phyloP scores from a whole-genome alignment of 169 alveolate genomes.

The Theileria annulata region DNA sequence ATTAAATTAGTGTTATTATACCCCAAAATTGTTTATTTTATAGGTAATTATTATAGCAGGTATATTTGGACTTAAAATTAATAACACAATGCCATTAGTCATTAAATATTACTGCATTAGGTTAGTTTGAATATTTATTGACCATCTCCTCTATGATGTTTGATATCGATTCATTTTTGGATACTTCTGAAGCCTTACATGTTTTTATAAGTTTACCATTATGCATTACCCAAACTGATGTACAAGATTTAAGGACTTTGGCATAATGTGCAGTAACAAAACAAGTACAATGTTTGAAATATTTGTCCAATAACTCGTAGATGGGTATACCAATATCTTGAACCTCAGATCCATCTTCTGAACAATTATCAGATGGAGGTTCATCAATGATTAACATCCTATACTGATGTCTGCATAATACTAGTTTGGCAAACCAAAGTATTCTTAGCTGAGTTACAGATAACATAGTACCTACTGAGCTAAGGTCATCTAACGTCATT shows the following conservation, averaged over 20 bases:
- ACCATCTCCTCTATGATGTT: slow-evolving; percentile 9
- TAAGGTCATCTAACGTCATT: not conserved
- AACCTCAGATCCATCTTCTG: not conserved
- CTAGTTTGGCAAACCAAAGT: slow-evolving; percentile 73
- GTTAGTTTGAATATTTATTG: too few relatives aligned
- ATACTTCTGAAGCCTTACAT: not conserved
- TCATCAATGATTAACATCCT: slow-evolving; percentile 79
- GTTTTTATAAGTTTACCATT: slow-evolving; percentile 4
- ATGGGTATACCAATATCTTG: slow-evolving; percentile 9
- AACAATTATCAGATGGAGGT: slow-evolving; percentile 71
- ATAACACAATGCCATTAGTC: too few relatives aligned
- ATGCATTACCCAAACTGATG: slow-evolving; percentile 11
- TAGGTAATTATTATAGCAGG: too few relatives aligned
- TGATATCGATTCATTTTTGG: not conserved
- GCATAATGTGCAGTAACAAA: not conserved
- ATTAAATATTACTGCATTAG: too few relatives aligned
- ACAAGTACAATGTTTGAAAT: slow-evolving; percentile 56
- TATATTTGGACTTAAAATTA: too few relatives aligned
- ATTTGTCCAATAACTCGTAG: slow-evolving; percentile 31
- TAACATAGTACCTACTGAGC: not conserved
- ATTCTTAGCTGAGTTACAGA: slow-evolving; percentile 63
- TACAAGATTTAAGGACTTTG: slow-evolving; percentile 31
- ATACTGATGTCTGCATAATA: slow-evolving; percentile 69
- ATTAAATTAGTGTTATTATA: too few relatives aligned
- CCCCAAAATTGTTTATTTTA: too few relatives aligned